Evolutionary conservation across 306 rosid species (phyloP), one percentile per base, ranked within the genome.

Genomic region (Carpinus viminea): DNA sequence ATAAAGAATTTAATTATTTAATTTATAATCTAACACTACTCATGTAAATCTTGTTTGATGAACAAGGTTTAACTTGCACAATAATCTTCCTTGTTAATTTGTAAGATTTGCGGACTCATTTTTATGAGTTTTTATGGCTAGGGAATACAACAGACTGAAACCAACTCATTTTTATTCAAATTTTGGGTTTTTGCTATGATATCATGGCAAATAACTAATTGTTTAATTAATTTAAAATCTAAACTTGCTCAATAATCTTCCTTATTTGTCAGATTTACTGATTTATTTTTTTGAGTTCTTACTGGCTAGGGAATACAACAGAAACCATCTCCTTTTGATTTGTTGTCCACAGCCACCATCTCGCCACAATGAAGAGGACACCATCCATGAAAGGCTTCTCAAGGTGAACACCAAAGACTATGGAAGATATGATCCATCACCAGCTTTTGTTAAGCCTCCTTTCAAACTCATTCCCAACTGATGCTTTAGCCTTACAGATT

Each of bases 381-480:
- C 69, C 5, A 88, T 93, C 79, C 91, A 91, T 8, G 99, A 95
- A 82, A 95, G 99, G 88, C 78, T 95, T 61, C 90, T 95, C 34
- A 90, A 82, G 83, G 89, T 57, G 3, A 93, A 93, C 83, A 82
- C 92, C 65, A 90, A 56, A 84, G 99, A 95, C 77, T 95, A 95
- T 56, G 99, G 98, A 85, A 83, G 88, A 81, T 95, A 92, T 81
- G 93, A 95, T 83, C 98, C 99, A 52, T 47, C 99, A 0, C 98
- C 99, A 72, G 71, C 93, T 62, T 83, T 95, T 75, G 90, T 92
- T 13, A 93, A 95, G 85, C 99, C 99, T 83, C 98, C 94, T 82
- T 95, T 79, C 93, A 95, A 95, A 93, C 97, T 91, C 87, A 93
- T 95, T 28, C 99, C 93, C 36, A 95, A 94, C 87, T 31, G 34